Evolutionary conservation across 2,329 filamentous ascomycete genomes (phyloP).

Genomic region (Diaporthe ilicicola): DNA sequence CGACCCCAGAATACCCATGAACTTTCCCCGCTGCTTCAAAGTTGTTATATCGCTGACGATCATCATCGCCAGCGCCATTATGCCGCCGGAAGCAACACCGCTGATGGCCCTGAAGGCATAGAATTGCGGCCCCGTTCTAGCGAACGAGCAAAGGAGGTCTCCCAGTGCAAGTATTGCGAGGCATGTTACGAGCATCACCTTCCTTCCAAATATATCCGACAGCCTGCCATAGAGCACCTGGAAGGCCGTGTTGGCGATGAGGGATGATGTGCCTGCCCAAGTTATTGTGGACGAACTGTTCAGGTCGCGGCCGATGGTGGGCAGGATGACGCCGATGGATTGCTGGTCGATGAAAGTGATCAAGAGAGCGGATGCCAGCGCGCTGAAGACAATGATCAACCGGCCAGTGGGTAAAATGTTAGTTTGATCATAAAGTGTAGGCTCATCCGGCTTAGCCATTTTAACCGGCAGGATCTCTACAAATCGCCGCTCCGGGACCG

Average conservation of each 20-base stretch:
- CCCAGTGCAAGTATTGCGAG: conserved; percentile 61
- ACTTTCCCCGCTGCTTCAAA: conserved; percentile 66
- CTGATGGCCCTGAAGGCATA: conserved; percentile 69
- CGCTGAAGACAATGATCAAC: conserved; percentile 59
- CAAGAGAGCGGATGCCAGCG: conserved; percentile 60
- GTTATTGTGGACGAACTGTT: conserved; percentile 59
- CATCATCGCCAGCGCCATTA: conserved; percentile 67
- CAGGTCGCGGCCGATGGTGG: conserved; percentile 59
- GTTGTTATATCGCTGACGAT: conserved; percentile 69
- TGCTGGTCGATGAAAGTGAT: conserved; percentile 67
- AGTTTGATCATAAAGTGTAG: conserved; percentile 57
- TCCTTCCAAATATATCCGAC: conserved; percentile 69
- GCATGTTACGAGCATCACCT: conserved; percentile 63
- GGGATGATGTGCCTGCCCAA: conserved; percentile 61
- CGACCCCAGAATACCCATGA: conserved; percentile 53
- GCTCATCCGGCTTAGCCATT: conserved; percentile 31
- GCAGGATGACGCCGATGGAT: conserved; percentile 59
- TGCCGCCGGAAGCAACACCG: conserved; percentile 69
- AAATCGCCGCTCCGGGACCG: background rate
- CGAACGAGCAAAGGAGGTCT: conserved; percentile 67
- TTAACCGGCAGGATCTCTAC: background rate
- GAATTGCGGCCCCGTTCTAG: conserved; percentile 63
- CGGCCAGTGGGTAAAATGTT: conserved; percentile 63
- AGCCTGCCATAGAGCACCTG: conserved; percentile 71
- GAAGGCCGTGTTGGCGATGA: conserved; percentile 68